phyloP scores from a whole-genome alignment of 768 basidiomycete genomes.

The Tricholoma matsutake region DNA sequence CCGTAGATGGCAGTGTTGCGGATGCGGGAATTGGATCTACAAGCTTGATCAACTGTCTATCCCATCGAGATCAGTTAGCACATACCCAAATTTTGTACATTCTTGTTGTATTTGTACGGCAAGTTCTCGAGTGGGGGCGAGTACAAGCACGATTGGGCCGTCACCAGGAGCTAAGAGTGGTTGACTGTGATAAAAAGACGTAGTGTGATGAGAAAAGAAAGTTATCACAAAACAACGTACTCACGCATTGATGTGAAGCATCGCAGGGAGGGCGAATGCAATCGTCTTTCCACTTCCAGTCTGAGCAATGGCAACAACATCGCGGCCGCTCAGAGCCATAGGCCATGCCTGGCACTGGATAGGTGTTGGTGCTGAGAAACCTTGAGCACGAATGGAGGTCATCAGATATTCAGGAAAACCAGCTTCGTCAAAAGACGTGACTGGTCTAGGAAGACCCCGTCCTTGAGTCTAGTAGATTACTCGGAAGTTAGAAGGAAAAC shows the following conservation, averaged over 20 bases:
- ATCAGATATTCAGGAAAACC: constrained; percentile 97
- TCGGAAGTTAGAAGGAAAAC: neutral
- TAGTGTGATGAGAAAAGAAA: constrained; percentile 9
- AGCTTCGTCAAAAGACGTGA: constrained; percentile 89
- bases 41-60: neutral
- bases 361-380: constrained; percentile 86
- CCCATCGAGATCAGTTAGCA: neutral
- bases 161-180: constrained; percentile 91
- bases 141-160: constrained; percentile 94
- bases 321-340: constrained; percentile 93
- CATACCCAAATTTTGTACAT: constrained; percentile 95
- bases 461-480: constrained; percentile 72
- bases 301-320: constrained; percentile 95
- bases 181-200: constrained; percentile 52
- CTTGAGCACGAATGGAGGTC: constrained; percentile 90
- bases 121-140: constrained; percentile 97
- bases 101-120: constrained; percentile 99
- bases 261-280: constrained; percentile 96
- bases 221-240: constrained; percentile 24
- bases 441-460: constrained; percentile 81
- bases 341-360: constrained; percentile 99
- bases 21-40: constrained; percentile 85
- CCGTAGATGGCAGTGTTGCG: constrained; percentile 99
- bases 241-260: constrained; percentile 99
- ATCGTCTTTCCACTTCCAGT: constrained; percentile 99